Evolutionary conservation across 2,329 filamentous ascomycete genomes (phyloP).

Genomic region (Myrmaecium sp.): DNA sequence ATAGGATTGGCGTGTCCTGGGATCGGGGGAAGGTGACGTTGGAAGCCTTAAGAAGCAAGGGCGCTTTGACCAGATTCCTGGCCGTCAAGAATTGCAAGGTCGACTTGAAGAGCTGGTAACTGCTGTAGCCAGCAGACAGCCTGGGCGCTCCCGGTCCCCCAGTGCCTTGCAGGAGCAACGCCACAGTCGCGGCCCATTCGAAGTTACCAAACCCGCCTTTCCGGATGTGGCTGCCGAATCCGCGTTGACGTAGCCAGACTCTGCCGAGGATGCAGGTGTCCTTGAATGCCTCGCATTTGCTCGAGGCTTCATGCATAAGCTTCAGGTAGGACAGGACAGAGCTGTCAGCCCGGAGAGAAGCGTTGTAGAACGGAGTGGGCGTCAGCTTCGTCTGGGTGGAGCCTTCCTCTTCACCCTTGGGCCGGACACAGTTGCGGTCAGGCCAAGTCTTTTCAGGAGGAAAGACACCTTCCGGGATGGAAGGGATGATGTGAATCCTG

Average conservation of each 20-base stretch:
- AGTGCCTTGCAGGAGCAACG: conserved; percentile 64
- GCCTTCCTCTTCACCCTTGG: conserved; percentile 29
- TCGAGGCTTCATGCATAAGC: conserved; percentile 51
- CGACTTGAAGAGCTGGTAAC: conserved; percentile 89
- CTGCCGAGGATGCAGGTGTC: conserved; percentile 77
- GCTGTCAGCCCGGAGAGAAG: conserved; percentile 62
- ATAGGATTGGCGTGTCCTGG: conserved; percentile 50
- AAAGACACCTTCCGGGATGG: conserved; percentile 53
- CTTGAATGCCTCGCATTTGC: conserved; percentile 53
- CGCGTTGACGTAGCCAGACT: conserved; percentile 78
- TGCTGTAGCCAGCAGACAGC: conserved; percentile 66
- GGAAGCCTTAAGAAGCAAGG: conserved; percentile 34
- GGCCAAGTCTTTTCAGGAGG: conserved; percentile 53
- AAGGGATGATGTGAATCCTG: conserved; percentile 59
- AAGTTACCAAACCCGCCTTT: conserved; percentile 82
- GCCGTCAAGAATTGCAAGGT: conserved; percentile 71
- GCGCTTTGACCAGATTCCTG: conserved; percentile 53
- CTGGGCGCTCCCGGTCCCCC: conserved; percentile 53
- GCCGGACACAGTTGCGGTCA: conserved; percentile 51
- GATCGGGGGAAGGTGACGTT: conserved; percentile 17
- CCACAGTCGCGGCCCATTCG: conserved; percentile 72
- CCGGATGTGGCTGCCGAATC: conserved; percentile 52
- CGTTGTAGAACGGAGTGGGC: conserved; percentile 78
- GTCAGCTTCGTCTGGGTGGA: conserved; percentile 14
- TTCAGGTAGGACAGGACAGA: conserved; percentile 60